Evolutionary conservation across 352 stramenopile genomes (phyloP), one percentile per base, ranked within the genome.

Genomic region (Saprolegnia parasitica): DNA sequence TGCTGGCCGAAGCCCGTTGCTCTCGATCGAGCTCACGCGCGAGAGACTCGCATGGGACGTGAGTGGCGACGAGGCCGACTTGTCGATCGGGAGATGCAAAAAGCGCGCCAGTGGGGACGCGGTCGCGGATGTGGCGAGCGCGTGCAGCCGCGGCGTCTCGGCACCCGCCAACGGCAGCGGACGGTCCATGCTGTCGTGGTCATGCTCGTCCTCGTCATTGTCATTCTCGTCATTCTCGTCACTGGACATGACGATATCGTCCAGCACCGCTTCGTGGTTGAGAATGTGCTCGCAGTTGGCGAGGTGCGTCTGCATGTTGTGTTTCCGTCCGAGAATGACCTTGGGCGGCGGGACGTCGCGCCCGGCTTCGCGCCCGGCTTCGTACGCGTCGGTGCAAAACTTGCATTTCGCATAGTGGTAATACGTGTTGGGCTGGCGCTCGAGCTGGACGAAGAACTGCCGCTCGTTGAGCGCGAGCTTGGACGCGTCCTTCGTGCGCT

Each of bases 301-400:
- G 73, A 91, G 71, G 65, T 93, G 85, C 3, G 85, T 93, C 76
- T 91, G 85, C 85, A 93, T 93, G 72, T 91, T 93, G 57, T 80
- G 81, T 68, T 91, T 93, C 29, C 84, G 79, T 0, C 83, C 85
- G 73, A 88, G 86, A 46, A 93, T 77, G 56, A 88, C 73, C 24
- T 77, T 77, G 24, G 83, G 79, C 46, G 79, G 74, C 78, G 89
- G 84, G 0, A 73, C 76, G 24, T 61, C 45, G 50, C 83, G 83
- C 66, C 88, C 75, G 5, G 75, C 68, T 3, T 84, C 79, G 0
- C 79, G 77, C 0, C 78, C 81, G 35, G 71, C 77, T 23, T 88
- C 79, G 6, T 78, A 81, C 29, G 85, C 85, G n/a, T 81, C 74
- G 54, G 89, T 80, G 71, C 85, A 93, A 68, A 90, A 93, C 60